phyloP scores from a whole-genome alignment of 148 eudicot genomes.

The Polygonum aviculare region DNA sequence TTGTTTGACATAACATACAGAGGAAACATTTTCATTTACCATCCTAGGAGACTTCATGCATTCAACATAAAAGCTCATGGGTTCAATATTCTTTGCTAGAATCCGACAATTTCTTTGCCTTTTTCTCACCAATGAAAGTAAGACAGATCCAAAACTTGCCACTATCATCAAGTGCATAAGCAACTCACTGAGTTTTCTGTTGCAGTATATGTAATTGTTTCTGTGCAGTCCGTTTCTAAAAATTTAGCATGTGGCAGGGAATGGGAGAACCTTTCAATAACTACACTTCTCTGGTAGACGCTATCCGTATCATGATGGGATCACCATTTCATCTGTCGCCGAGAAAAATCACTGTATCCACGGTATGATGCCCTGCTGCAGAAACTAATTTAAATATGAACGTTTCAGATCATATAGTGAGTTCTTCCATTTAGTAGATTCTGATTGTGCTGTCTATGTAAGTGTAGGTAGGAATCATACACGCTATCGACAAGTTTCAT shows the following conservation, averaged over 20 bases:
- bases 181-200: neutral
- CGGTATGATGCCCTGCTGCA: slow-evolving; percentile 35
- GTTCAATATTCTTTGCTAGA: neutral
- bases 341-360: slow-evolving; percentile 78
- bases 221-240: neutral
- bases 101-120: neutral
- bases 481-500: slow-evolving; percentile 78
- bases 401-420: neutral
- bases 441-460: neutral
- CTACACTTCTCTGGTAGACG: slow-evolving; percentile 75
- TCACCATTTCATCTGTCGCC: slow-evolving; percentile 79
- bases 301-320: slow-evolving; percentile 66
- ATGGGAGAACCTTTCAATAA: slow-evolving; percentile 98
- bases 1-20: too few species aligned
- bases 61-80: too few species aligned
- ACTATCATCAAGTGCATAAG: neutral
- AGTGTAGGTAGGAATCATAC: slow-evolving; percentile 83
- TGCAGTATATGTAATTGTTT: neutral
- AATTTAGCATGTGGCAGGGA: slow-evolving; percentile 39
- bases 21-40: too few species aligned
- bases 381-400: neutral
- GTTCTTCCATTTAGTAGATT: neutral
- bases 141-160: neutral
- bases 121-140: neutral
- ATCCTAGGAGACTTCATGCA: too few species aligned